Conservation (phyloP, 2,329 filamentous ascomycete genomes). For the Cryphonectria nitschkei region DNA sequence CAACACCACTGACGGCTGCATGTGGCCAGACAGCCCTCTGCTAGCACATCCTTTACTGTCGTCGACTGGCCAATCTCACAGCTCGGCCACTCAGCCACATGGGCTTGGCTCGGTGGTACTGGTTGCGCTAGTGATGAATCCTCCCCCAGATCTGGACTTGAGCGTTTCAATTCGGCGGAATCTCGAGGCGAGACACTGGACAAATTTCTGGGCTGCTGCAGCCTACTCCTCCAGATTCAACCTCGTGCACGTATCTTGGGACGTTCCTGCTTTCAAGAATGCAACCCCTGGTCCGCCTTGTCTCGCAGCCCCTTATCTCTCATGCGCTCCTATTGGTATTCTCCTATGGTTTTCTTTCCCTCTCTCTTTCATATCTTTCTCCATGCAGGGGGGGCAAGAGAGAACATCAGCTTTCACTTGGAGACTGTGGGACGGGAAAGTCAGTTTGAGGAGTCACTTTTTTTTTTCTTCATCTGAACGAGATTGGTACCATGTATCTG, state of each 20-base stretch:
- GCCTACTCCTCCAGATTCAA: neutral
- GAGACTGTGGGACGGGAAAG: no score
- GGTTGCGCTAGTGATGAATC: neutral
- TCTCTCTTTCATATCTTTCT: no score
- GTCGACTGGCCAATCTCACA: neutral
- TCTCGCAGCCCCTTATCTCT: neutral
- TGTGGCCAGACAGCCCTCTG: neutral
- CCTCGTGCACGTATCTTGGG: neutral
- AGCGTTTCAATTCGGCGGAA: neutral
- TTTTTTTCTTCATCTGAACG: neutral
- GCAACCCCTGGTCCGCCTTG: neutral
- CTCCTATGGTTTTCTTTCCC: no score
- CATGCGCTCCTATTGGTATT: no score
- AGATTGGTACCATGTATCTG: neutral
- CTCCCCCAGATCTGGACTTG: neutral
- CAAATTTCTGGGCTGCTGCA: neutral
- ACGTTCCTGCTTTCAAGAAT: neutral
- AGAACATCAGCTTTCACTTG: no score
- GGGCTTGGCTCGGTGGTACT: slow-evolving; percentile 18
- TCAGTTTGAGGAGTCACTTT: neutral
- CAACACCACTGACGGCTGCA: neutral
- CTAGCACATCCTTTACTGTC: neutral
- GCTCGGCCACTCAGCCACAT: neutral
- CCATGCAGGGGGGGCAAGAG: no score
- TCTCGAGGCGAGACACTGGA: neutral